Conservation (phyloP, 257 asterid genomes). For the Gynochthodes officinalis region DNA sequence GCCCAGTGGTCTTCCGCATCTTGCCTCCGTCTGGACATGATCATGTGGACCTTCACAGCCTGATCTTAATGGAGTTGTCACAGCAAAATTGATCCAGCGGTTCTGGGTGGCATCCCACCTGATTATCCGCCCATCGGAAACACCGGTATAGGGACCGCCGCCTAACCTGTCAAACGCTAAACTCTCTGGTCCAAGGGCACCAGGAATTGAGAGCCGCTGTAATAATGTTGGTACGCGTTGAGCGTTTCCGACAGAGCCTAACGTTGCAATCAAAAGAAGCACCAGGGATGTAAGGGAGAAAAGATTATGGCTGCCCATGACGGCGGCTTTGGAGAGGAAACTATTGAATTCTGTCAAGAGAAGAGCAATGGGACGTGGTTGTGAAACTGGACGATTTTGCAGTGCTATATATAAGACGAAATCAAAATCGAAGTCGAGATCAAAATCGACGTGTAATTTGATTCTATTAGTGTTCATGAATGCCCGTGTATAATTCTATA, state of each 20-base stretch:
- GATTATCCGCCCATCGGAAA: conserved; percentile 66
- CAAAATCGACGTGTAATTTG: too few species aligned
- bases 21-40: conserved; percentile 38
- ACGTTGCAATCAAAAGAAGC: neutral
- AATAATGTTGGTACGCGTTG: neutral
- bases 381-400: too few species aligned
- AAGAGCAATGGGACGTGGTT: too few species aligned
- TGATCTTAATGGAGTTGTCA: conserved; percentile 47
- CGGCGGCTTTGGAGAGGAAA: too few species aligned
- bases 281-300: too few species aligned
- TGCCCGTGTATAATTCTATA: too few species aligned
- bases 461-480: too few species aligned
- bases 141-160: conserved; percentile 66
- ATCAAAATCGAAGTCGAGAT: too few species aligned
- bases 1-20: conserved; percentile 79
- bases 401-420: too few species aligned
- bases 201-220: conserved; percentile 1
- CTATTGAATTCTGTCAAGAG: too few species aligned
- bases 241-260: neutral
- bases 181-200: conserved; percentile 61
- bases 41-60: conserved; percentile 49
- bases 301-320: too few species aligned
- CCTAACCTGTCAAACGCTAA: conserved; percentile 45
- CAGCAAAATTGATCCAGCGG: conserved; percentile 64
- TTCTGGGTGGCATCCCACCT: conserved; percentile 50